Percentiles rank a stretch among this genome's conserved stretches.
These are phyloP conservation scores for Arthrobotrys entomopaga DNA, from an alignment of 2,329 filamentous ascomycete species.

Conservation along the genomic window DNA sequence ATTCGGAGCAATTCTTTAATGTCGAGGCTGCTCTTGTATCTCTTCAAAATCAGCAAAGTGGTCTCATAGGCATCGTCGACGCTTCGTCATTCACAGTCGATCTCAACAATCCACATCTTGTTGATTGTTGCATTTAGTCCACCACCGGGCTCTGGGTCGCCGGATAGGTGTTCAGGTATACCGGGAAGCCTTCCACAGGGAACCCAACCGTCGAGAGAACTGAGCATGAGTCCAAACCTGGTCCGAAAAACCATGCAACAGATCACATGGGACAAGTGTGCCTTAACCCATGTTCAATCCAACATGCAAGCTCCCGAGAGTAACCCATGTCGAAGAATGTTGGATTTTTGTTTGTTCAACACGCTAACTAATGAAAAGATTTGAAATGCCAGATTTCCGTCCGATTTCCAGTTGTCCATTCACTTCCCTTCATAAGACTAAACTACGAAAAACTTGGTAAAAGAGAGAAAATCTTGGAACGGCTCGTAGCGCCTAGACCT, in stretches of 20 bases:
- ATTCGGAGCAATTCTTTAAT: too few relatives aligned
- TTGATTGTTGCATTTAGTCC: slow-evolving; percentile 32
- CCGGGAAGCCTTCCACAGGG: not conserved
- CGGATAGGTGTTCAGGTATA: not conserved
- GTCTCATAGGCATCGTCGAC: too few relatives aligned
- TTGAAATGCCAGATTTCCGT: slow-evolving; percentile 17
- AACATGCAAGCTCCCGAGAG: slow-evolving; percentile 17
- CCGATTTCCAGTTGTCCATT: not conserved
- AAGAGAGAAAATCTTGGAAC: slow-evolving; percentile 7
- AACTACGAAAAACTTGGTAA: slow-evolving; percentile 20
- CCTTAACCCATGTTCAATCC: slow-evolving; percentile 15
- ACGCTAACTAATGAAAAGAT: slow-evolving; percentile 14
- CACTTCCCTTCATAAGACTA: not conserved
- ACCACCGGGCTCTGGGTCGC: not conserved
- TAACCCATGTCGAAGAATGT: slow-evolving; percentile 16
- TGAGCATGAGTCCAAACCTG: not conserved
- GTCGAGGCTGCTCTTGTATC: too few relatives aligned
- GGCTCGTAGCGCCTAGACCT: slow-evolving; percentile 29
- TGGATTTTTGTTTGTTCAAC: slow-evolving; percentile 44
- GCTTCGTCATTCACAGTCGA: too few relatives aligned
- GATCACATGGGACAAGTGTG: slow-evolving; percentile 25
- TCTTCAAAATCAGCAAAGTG: too few relatives aligned
- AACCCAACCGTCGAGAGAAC: not conserved
- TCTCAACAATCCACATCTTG: not conserved
- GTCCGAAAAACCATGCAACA: slow-evolving; percentile 5